phyloP scores from a whole-genome alignment of 164 flowering plant species.

The Sedum album region DNA sequence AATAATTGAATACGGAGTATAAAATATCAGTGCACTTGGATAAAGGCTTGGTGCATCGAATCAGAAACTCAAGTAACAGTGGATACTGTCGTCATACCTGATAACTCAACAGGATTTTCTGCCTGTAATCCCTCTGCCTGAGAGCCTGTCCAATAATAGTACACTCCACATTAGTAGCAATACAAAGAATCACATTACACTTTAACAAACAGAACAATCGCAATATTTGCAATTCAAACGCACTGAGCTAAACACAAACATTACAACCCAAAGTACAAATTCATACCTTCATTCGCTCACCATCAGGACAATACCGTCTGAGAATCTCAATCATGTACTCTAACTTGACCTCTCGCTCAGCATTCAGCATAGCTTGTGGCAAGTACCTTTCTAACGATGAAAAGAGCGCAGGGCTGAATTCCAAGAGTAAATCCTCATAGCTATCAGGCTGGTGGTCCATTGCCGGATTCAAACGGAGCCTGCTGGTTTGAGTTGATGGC shows the following conservation, averaged over 20 bases:
- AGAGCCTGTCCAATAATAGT: background rate
- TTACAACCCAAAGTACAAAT: background rate
- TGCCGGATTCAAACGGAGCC: constrained; percentile 58
- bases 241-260: no score
- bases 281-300: constrained; percentile 60
- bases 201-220: no score
- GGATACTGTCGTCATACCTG: background rate
- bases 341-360: constrained; percentile 50
- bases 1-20: no score
- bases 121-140: background rate
- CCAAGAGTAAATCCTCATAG: constrained; percentile 72
- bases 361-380: constrained; percentile 42
- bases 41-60: no score
- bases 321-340: constrained; percentile 68
- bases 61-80: background rate
- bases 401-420: constrained; percentile 62
- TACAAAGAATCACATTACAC: background rate
- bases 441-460: constrained; percentile 66
- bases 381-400: constrained; percentile 75
- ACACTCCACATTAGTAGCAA: background rate
- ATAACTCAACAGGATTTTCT: background rate
- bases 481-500: constrained; percentile 16
- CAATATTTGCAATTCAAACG: no score
- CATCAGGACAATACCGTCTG: constrained; percentile 55
- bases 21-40: background rate